Base-by-base conservation (phyloP, 1,139 yeast species). In the Pichia kudriavzevii region DNA sequence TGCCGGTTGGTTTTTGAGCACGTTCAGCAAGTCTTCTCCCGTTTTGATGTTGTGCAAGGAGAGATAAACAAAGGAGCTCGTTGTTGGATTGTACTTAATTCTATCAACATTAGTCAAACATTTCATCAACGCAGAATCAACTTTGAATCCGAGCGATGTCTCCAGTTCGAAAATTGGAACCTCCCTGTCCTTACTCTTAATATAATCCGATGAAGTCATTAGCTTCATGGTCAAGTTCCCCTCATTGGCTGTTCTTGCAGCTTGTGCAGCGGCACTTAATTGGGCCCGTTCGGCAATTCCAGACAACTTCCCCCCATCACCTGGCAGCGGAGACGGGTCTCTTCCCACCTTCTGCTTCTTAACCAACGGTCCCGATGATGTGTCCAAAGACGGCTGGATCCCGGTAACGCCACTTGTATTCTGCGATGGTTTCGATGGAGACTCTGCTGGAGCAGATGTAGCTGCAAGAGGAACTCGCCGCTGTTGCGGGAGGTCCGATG, bases 21-120 rank as follows among this genome's bases (percentile, higher is more conserved):
- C 81, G 41, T 75, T 69, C 38, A 93, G 58, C 43, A 93, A 64
- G 45, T 85, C 95, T 39, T 78, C 83, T 4, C 80, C 81, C 3
- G 81, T 73, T 48, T 84, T 77, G 39, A 93, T 88, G 53, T 88
- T 88, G 58, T 85, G 94, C 36, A 85, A 69, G 4, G 97, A 85
- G 29, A 84, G 80, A 53, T 91, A 93, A 53, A 84, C 91, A 36
- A 87, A 71, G 1, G 95, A 79, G 37, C 74, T 64, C 24, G 66
- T 66, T 20, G 63, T 64, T 2, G 75, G 62, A 49, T 79, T 75
- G 48, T 70, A 83, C 50, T 70, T 67, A 50, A 85, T 79, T 53
- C 93, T 69, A 47, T 84, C 91, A 40, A 85, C 73, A 50, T 79
- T 84, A 3, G 76, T 71, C 45, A 88, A 61, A 48, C 85, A 65